Conservation (phyloP, 2,329 filamentous ascomycete genomes). For the Paraphoma chrysanthemicola region DNA sequence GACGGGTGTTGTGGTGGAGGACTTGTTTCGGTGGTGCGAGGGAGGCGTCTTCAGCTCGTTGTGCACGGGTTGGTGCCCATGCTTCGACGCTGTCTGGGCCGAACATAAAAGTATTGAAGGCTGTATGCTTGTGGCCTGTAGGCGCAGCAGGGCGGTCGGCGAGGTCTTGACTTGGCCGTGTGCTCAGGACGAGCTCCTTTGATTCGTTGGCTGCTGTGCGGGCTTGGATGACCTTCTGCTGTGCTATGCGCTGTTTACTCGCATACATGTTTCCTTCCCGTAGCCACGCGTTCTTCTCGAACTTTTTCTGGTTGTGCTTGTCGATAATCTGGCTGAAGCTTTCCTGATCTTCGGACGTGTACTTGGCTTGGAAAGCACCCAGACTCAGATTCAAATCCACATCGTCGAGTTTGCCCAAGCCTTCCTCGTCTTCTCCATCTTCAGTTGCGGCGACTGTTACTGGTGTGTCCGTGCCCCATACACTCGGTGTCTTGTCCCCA, state of each 20-base stretch:
- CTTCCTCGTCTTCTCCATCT: slow-evolving; percentile 33
- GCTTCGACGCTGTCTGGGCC: slow-evolving; percentile 68
- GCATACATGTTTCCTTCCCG: slow-evolving; percentile 86
- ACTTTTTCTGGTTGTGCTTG: slow-evolving; percentile 83
- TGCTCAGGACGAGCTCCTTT: slow-evolving; percentile 52
- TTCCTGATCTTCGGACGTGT: slow-evolving; percentile 97
- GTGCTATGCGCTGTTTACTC: slow-evolving; percentile 65
- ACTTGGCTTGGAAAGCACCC: slow-evolving; percentile 85
- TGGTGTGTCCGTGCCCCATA: slow-evolving; percentile 75
- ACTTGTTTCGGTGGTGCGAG: slow-evolving; percentile 79
- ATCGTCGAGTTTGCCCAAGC: slow-evolving; percentile 53
- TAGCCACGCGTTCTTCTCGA: slow-evolving; percentile 87
- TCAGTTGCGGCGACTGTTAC: slow-evolving; percentile 59
- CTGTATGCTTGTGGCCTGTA: slow-evolving; percentile 72
- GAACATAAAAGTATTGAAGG: slow-evolving; percentile 91
- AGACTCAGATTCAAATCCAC: slow-evolving; percentile 82
- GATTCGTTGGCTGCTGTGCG: slow-evolving; percentile 55
- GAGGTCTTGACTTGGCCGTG: slow-evolving; percentile 65
- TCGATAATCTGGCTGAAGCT: slow-evolving; percentile 93
- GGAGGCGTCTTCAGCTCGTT: slow-evolving; percentile 73
- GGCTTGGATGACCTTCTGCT: slow-evolving; percentile 75
- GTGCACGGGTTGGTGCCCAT: slow-evolving; percentile 64
- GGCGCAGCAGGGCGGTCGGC: slow-evolving; percentile 78
- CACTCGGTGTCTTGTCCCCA: slow-evolving; percentile 65
- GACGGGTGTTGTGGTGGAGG: slow-evolving; percentile 81